Base-by-base conservation (phyloP, 106 monocot genomes). In the Dendrobium chrysotoxum region DNA sequence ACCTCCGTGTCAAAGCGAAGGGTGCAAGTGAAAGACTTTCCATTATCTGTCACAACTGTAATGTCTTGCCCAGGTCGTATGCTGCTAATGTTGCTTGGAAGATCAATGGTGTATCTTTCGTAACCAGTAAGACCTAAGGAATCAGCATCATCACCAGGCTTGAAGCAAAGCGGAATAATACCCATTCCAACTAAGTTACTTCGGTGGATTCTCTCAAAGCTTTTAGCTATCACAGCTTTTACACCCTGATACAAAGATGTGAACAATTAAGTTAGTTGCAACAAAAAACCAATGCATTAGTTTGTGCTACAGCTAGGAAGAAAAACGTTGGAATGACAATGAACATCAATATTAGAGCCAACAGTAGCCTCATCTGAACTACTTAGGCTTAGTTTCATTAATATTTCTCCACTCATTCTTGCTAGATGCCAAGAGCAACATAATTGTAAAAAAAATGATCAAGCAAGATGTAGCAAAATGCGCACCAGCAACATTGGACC, bases 221-320 rank as follows among this genome's bases (percentile, higher is more conserved):
- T 95, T 84, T 95, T 95, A n/a, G 94, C 90, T 46, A 95, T 95
- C 35, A 95, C 94, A 26, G 94, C 94, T 87, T 95, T 95, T 15
- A 95, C 92, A 47, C 94, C 94, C 94, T 95, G 81, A 78, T 70
- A 80, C 12, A 47, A 74, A 30, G 35, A 81, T 41, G 17, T 46
- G 4, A 42, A 64, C 39, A 38, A 67, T 39, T 78, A 15, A 30
- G 47, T 54, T 47, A 47, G 66, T 20, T 16, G 58, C 5, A 77
- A 39, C 9, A 54, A 3, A 61, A 57, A 58, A 58, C 7, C 11
- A 76, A 25, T 30, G 23, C 73, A 53, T 25, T 77, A 72, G 76
- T 39, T 28, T 58, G 54, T 45, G 13, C 54, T 28, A 28, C 28
- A 79, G 35, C 55, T 31, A 88, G 75, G 28, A 58, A 26, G 15